Percentiles rank a stretch among this genome's conserved stretches.
Evolutionary conservation across 2,329 filamentous ascomycete species (phyloP).

Genomic region (Pseudogymnoascus sp.): DNA sequence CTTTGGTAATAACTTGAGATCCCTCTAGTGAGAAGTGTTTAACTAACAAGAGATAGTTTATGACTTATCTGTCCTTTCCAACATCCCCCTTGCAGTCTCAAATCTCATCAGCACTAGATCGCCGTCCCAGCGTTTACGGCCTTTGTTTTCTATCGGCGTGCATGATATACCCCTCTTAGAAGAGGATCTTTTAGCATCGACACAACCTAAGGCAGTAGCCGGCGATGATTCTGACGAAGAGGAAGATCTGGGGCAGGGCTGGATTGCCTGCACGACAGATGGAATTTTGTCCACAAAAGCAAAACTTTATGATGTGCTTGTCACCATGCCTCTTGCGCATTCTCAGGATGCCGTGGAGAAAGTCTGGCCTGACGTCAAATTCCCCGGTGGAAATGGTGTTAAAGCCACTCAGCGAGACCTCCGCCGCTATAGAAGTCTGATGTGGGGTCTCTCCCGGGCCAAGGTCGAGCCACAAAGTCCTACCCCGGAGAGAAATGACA

Average conservation of each 20-base stretch:
- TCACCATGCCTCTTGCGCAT: slow-evolving; percentile 65
- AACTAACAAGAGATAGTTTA: slow-evolving; percentile 56
- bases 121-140: slow-evolving; percentile 58
- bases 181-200: slow-evolving; percentile 45
- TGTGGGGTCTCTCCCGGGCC: slow-evolving; percentile 47
- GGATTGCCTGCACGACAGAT: slow-evolving; percentile 94
- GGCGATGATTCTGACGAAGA: slow-evolving; percentile 30
- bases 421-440: slow-evolving; percentile 65
- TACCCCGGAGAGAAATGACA: background rate
- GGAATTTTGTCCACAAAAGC: slow-evolving; percentile 82
- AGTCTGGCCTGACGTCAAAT: slow-evolving; percentile 69
- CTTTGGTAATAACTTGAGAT: slow-evolving; percentile 54
- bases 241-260: slow-evolving; percentile 51
- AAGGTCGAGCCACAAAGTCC: background rate
- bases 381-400: slow-evolving; percentile 52
- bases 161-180: slow-evolving; percentile 80
- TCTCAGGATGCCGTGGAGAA: slow-evolving; percentile 48
- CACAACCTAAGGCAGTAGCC: slow-evolving; percentile 15
- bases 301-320: slow-evolving; percentile 79
- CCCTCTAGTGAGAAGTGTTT: background rate
- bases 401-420: slow-evolving; percentile 88
- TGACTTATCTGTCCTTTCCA: slow-evolving; percentile 84
- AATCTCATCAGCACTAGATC: slow-evolving; percentile 58
- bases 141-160: slow-evolving; percentile 88
- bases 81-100: slow-evolving; percentile 66